These are phyloP conservation scores for Helotiales sp. DNA, from an alignment of 2,329 filamentous ascomycete genomes.

Conservation along the genomic window DNA sequence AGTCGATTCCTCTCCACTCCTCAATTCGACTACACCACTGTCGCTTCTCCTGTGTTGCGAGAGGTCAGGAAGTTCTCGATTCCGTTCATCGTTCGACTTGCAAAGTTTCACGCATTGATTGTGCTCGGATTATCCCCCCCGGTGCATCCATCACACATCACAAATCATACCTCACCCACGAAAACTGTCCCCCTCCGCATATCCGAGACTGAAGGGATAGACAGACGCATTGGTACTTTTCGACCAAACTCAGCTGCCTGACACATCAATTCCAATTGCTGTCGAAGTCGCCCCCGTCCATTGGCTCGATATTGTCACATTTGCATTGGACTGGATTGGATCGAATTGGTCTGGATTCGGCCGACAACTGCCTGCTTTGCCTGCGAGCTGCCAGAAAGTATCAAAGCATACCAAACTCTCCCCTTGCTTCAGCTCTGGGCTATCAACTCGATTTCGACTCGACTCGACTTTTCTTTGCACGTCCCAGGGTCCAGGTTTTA, in stretches of 20 bases:
- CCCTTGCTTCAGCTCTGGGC: no score
- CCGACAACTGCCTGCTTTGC: neutral
- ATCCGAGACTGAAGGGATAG: conserved; percentile 36
- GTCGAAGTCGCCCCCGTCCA: conserved; percentile 14
- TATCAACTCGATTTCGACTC: conserved; percentile 4
- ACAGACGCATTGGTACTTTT: conserved; percentile 37
- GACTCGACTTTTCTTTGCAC: conserved; percentile 7
- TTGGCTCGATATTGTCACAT: conserved; percentile 24
- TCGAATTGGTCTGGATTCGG: neutral
- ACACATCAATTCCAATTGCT: conserved; percentile 34
- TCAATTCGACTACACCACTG: neutral
- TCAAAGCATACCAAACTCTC: neutral
- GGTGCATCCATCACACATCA: conserved; percentile 19
- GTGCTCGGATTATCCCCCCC: conserved; percentile 32
- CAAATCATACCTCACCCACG: conserved; percentile 15
- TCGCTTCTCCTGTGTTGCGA: conserved; percentile 3
- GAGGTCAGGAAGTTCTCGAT: neutral
- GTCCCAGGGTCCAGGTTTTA: conserved; percentile 16
- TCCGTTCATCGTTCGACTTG: conserved; percentile 19
- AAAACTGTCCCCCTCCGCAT: conserved; percentile 24
- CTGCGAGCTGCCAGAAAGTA: neutral
- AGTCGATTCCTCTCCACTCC: neutral
- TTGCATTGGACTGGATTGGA: neutral
- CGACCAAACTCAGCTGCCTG: conserved; percentile 30
- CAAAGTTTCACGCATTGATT: conserved; percentile 37